Base-by-base conservation (phyloP, 305 asterid genomes). In the Striga hermonthica region DNA sequence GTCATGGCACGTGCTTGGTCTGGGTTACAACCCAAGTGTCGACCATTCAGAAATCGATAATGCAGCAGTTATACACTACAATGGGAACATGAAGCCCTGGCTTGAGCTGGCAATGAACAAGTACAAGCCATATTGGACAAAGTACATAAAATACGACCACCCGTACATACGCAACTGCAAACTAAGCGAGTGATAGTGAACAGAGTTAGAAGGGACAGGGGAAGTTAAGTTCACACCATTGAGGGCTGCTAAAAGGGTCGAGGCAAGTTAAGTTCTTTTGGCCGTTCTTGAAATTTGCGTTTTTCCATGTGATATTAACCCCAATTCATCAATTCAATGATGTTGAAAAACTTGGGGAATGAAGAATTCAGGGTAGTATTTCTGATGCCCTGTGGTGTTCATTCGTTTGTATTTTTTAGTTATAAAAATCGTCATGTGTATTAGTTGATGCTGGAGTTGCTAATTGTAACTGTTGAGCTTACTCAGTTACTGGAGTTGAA, bases 61-160 rank as follows among this genome's bases (percentile, higher is more conserved):
- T 71, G 98, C 98, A 43, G 97, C 98, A 9, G 98, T 93, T 50
- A 60, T 93, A 54, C 98, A 93, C 79, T 93, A 90, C 68, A 93
- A 93, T 5, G 98, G 98, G 72, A 93, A 93, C 81, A 90, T 93
- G 98, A 93, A 93, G 75, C 98, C 98, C 2, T 93, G 98, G 98
- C 78, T 93, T 63, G 98, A 93, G 75, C 69, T 93, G 86, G 98
- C 97, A 50, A 86, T 93, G 97, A 82, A 89, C 0, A 93, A 86
- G 91, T 90, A 93, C 79, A 86, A 86, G 72, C 78, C 95, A 6
- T 90, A 86, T 78, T 93, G 98, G 98, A 82, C 84, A 40, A 93
- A 81, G 82, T 88, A 90, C 69, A 83, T 93, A 71, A 93, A 86
- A 70, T 85, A 74, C 43, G 90, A 92, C 70, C 98, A 93, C 72